phyloP scores from a whole-genome alignment of 2,329 filamentous ascomycete genomes.

The Penicillium sp. region DNA sequence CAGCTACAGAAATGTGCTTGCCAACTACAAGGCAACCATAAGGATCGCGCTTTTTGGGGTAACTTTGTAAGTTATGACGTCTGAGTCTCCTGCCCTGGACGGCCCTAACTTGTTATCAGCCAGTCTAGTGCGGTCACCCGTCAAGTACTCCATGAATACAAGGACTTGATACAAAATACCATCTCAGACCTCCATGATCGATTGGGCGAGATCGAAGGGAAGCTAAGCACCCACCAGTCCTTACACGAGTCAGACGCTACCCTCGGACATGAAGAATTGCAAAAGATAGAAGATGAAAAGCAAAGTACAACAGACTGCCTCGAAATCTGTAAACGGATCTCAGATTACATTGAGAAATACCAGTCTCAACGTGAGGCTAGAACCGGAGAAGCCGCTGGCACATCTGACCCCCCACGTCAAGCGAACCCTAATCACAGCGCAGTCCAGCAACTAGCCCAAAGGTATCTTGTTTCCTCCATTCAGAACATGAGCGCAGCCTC shows the following conservation, averaged over 20 bases:
- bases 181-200: slow-evolving; percentile 42
- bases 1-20: slow-evolving; percentile 27
- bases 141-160: slow-evolving; percentile 37
- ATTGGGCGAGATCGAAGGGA: slow-evolving; percentile 36
- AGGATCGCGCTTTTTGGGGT: slow-evolving; percentile 33
- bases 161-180: slow-evolving; percentile 38
- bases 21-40: slow-evolving; percentile 33
- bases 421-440: not conserved
- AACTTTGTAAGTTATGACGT: slow-evolving; percentile 30
- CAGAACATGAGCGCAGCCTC: slow-evolving; percentile 5
- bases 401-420: not conserved
- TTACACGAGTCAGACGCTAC: not conserved
- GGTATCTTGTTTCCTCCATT: not conserved
- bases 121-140: slow-evolving; percentile 25
- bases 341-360: slow-evolving; percentile 36
- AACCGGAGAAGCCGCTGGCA: not conserved
- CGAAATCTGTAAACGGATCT: slow-evolving; percentile 39
- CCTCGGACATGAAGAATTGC: slow-evolving; percentile 1
- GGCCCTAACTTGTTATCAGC: slow-evolving; percentile 17
- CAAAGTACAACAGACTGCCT: slow-evolving; percentile 43
- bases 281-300: slow-evolving; percentile 38
- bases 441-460: slow-evolving; percentile 6
- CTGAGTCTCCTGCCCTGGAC: not conserved
- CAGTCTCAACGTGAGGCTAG: slow-evolving; percentile 10
- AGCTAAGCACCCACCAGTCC: slow-evolving; percentile 22